Base-by-base conservation (phyloP, 768 basidiomycete species). In the Russula compacta region DNA sequence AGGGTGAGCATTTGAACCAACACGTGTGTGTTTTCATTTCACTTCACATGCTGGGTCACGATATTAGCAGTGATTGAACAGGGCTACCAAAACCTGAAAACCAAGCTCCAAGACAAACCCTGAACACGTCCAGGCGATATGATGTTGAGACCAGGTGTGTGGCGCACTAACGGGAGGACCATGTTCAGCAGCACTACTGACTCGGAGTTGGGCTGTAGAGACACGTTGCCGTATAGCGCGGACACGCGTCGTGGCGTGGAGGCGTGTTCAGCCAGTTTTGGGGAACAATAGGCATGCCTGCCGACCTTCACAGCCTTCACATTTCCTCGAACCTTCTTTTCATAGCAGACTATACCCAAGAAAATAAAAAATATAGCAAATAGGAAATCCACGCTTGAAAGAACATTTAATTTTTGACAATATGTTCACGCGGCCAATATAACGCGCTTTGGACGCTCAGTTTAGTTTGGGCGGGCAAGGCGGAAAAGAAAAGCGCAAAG, bases 131-230 rank as follows among this genome's bases (percentile, higher is more conserved):
- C 24, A 29, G 24, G 24, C 3, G 24, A 29, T 29, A 29, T 29
- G 24, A 29, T 29, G 14, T 44, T 32, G 78, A 73, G 2, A 79
- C 21, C 46, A 21, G 29, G 46, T 29, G 21, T 17, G 12, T 11
- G 46, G 46, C 24, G 46, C 46, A 7, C 15, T 7, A 47, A 40
- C 12, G 14, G 14, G 24, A 29, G 24, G 24, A 29, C 3, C 24
- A 29, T 29, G 24, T 6, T 29, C 21, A 47, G 46, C 46, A 47
- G 11, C 52, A 38, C 52, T 39, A 53, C 38, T 53, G 52, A 53
- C 52, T 53, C 38, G 52, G 52, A 5, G 15, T 40, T 21, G 19
- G 21, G 48, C 24, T 29, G 24, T 29, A 29, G 24, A 29, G 24
- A 29, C 24, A 29, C 24, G 24, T 29, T 29, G 24, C 24, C 24